Percentiles rank a stretch among this genome's conserved stretches.
Conservation (phyloP, 2,329 filamentous ascomycete genomes). For the Fusarium graminum region DNA sequence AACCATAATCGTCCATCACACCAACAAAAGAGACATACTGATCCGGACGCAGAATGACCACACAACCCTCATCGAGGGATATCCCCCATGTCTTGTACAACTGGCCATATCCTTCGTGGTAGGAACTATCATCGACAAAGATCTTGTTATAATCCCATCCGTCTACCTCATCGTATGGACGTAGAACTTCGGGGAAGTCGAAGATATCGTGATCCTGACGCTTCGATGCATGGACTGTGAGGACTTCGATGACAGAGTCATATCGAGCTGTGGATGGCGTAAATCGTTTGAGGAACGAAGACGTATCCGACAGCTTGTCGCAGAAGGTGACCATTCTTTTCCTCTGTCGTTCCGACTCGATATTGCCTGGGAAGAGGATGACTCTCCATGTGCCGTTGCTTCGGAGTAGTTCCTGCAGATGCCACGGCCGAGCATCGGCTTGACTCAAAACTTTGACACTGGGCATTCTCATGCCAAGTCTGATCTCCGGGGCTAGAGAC, state of each 20-base stretch:
- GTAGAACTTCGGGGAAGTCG: conserved; percentile 59
- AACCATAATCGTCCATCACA: conserved; percentile 52
- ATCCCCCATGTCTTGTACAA: conserved; percentile 71
- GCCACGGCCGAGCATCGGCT: conserved; percentile 66
- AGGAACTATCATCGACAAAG: conserved; percentile 66
- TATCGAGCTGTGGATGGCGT: conserved; percentile 24
- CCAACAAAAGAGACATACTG: conserved; percentile 69
- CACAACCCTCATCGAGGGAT: conserved; percentile 62
- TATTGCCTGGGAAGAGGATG: conserved; percentile 56
- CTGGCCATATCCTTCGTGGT: conserved; percentile 65
- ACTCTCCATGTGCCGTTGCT: conserved; percentile 67
- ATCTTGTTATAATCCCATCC: conserved; percentile 71
- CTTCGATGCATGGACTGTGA: conserved; percentile 70
- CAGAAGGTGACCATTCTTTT: conserved; percentile 33
- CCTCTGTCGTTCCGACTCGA: background rate
- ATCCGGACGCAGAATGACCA: conserved; percentile 74
- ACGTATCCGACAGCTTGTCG: conserved; percentile 51
- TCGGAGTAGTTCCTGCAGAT: conserved; percentile 64
- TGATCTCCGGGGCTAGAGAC: conserved; percentile 56
- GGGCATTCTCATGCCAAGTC: conserved; percentile 68
- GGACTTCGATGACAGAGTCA: conserved; percentile 65
- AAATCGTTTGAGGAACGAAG: conserved; percentile 27
- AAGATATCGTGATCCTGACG: conserved; percentile 61
- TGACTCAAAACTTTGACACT: conserved; percentile 72
- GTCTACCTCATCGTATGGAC: conserved; percentile 58